Base-by-base conservation (phyloP, 2,329 filamentous ascomycete genomes). In the Botrytis fragariae region DNA sequence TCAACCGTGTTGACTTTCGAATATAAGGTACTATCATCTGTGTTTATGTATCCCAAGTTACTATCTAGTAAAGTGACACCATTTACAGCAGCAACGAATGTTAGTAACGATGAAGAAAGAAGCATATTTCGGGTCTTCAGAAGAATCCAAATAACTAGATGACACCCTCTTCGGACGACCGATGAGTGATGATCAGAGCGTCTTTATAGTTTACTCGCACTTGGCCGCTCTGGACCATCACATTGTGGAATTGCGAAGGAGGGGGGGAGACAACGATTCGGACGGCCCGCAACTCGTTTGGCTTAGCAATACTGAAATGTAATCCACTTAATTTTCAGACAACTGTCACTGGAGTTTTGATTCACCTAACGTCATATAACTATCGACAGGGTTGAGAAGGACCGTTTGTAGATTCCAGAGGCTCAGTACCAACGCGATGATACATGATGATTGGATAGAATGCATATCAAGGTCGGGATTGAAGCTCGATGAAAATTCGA, bases 121-220 rank as follows among this genome's bases (percentile, higher is more conserved):
- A 71, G 32, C 57, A 71, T 71, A 29, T 1, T 54, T 54, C 32
- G 7, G 8, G 32, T 29, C 14, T 67, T 39, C 4, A 39, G 25
- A 51, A 29, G 45, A 10, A 37, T 22, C 2, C 16, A 39, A 39
- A 18, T 39, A 37, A 22, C 29, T 37, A 32, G 1, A 48, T 37
- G 4, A 29, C 5, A 20, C 5, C 14, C 4, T 3, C 0, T 12
- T 14, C 9, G 35, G 1, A 54, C 0, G 8, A 18, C 37, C 4
- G 22, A 67, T 12, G n/a, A 39, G 63, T 51, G 16, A 22, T 39
- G 4, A 8, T 37, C 9, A 39, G 8, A 39, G 14, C 4, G 7
- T 10, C 45, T 54, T 67, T 67, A 67, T 67, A 67, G 22, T 39
- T 29, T 5, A 20, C 12, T 12, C 20, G 20, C 20, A 25, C 22